Percentiles rank a stretch among this genome's conserved stretches.
These are phyloP conservation scores for Skeletonema costatum DNA, from an alignment of 108 stramenopile genomes.

Conservation along the genomic window DNA sequence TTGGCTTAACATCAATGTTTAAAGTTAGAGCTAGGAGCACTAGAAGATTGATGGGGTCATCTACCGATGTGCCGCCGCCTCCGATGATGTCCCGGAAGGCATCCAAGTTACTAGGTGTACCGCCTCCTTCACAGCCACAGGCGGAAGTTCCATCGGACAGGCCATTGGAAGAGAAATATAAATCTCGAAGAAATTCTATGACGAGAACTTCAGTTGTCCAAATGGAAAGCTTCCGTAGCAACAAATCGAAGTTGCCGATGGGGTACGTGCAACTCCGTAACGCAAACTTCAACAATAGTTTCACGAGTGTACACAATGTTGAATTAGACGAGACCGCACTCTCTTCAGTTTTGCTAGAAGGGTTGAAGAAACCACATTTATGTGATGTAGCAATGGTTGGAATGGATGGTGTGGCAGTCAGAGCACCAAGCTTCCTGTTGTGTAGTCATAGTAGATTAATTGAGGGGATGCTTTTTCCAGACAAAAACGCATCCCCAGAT, in stretches of 20 bases:
- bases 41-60: too few species aligned
- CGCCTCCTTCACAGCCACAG: background rate
- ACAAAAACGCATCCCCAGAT: background rate
- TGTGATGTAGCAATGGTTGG: constrained; percentile 28
- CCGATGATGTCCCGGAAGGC: background rate
- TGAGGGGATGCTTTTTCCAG: constrained; percentile 4
- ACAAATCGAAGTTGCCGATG: background rate
- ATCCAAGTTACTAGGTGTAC: background rate
- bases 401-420: background rate
- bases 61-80: background rate
- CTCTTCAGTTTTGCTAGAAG: constrained; percentile 9
- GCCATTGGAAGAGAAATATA: background rate
- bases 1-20: background rate
- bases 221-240: background rate
- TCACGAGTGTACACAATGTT: background rate
- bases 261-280: background rate
- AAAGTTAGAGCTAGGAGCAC: too few species aligned
- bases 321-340: background rate
- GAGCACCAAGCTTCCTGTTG: constrained; percentile 20
- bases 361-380: constrained; percentile 21
- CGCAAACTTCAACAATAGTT: background rate
- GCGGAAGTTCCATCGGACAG: background rate
- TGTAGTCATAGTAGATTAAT: constrained; percentile 11
- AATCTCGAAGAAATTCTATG: background rate
- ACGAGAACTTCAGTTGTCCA: background rate